A percentile compares a stretch with the other conserved stretches of the same genome.
phyloP scores from a whole-genome alignment of 768 basidiomycete genomes.

The Chalciporus chontae region DNA sequence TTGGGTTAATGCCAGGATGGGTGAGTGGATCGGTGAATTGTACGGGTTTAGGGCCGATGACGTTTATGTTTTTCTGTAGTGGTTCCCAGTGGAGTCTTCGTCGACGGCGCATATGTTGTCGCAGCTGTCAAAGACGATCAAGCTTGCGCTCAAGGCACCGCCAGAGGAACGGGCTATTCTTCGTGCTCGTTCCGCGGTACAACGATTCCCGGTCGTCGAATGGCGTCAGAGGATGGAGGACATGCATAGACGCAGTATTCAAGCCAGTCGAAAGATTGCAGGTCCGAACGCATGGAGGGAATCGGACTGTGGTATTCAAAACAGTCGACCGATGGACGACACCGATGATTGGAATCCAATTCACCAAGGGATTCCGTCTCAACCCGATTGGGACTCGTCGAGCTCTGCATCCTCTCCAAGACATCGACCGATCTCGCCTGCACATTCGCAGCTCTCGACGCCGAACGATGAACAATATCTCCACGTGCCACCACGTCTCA shows the following conservation, averaged over 20 bases:
- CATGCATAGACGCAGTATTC: slow-evolving; percentile 85
- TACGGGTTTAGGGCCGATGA: neutral
- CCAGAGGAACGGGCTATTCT: slow-evolving; percentile 90
- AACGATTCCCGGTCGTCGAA: slow-evolving; percentile 96
- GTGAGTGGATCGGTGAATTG: slow-evolving; percentile 41
- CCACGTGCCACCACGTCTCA: slow-evolving; percentile 30
- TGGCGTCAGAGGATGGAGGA: slow-evolving; percentile 97
- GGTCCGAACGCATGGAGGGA: slow-evolving; percentile 75
- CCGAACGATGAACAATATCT: slow-evolving; percentile 41
- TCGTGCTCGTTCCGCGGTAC: slow-evolving; percentile 89
- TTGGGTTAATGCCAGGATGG: slow-evolving; percentile 98
- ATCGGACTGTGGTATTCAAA: slow-evolving; percentile 55
- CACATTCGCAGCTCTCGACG: slow-evolving; percentile 59
- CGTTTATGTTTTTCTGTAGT: slow-evolving; percentile 47
- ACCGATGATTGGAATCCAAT: slow-evolving; percentile 81
- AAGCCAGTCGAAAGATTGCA: slow-evolving; percentile 62
- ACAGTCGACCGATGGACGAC: slow-evolving; percentile 51
- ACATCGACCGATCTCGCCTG: slow-evolving; percentile 52
- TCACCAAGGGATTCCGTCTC: slow-evolving; percentile 56
- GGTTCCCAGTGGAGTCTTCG: slow-evolving; percentile 95
- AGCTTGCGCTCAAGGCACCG: slow-evolving; percentile 87
- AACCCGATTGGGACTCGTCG: slow-evolving; percentile 75
- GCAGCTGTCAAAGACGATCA: slow-evolving; percentile 91
- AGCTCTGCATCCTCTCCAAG: slow-evolving; percentile 45
- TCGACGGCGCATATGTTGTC: slow-evolving; percentile 94